Conservation (phyloP, 176 grass and related monocot species). For the Triticum urartu region DNA sequence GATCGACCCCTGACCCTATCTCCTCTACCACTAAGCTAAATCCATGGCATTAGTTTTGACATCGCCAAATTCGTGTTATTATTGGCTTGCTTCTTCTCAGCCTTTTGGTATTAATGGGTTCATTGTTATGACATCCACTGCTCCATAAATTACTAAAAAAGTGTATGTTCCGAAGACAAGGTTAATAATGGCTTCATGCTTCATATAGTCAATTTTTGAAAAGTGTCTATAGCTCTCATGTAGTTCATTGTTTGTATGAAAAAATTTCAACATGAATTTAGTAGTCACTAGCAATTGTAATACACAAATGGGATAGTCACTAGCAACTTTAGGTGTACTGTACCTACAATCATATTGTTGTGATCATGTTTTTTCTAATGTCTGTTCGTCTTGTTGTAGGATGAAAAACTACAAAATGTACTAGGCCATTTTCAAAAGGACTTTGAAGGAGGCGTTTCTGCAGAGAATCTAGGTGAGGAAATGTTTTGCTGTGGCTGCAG, state of each 20-base stretch:
- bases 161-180: background rate
- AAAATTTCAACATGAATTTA: background rate
- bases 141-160: background rate
- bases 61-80: background rate
- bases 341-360: constrained; percentile 10
- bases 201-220: background rate
- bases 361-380: background rate
- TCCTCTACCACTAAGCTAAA: background rate
- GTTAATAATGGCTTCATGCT: background rate
- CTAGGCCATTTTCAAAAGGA: constrained; percentile 93
- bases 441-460: constrained; percentile 85
- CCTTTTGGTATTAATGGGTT: background rate
- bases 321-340: background rate
- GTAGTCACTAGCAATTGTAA: background rate
- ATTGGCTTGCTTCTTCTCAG: background rate
- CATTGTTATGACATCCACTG: background rate
- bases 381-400: constrained; percentile 51
- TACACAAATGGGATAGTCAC: background rate
- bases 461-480: constrained; percentile 86
- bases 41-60: background rate
- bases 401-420: constrained; percentile 79
- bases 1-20: background rate
- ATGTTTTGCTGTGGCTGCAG: constrained; percentile 17
- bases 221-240: background rate
- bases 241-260: background rate